These are phyloP conservation scores for Puccinia triticina DNA, from an alignment of 1,284 basidiomycete species.

Conservation along the genomic window DNA sequence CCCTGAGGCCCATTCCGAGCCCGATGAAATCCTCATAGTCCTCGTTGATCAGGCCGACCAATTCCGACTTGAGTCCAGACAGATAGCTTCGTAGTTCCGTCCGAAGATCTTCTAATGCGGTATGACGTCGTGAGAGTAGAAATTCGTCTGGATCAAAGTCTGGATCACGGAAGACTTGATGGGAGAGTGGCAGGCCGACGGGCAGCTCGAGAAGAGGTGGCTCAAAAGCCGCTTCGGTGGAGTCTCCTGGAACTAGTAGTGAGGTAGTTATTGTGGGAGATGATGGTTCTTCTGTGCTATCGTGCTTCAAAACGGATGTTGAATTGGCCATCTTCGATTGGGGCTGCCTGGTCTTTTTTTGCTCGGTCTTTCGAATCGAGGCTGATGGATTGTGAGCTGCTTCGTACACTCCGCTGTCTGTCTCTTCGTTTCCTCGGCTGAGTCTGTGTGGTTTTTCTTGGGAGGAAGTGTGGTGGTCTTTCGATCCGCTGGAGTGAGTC, in stretches of 20 bases:
- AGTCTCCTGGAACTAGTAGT: conserved; percentile 31
- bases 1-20: conserved; percentile 81
- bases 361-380: background rate
- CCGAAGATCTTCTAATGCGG: conserved; percentile 81
- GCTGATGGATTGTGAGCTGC: background rate
- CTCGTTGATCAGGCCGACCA: conserved; percentile 92
- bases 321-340: conserved; percentile 32
- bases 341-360: background rate
- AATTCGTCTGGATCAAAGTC: conserved; percentile 82
- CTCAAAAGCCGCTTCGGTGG: conserved; percentile 16
- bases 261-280: conserved; percentile 7
- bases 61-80: conserved; percentile 79
- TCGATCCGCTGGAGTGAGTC: too few species aligned
- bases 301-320: background rate
- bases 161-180: conserved; percentile 49
- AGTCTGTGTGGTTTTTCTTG: too few species aligned
- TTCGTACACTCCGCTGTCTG: background rate
- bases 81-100: conserved; percentile 84
- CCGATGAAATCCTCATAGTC: conserved; percentile 98
- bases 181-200: conserved; percentile 32
- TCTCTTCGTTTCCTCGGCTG: too few species aligned
- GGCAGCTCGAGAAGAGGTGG: conserved; percentile 13
- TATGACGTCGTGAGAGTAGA: conserved; percentile 80
- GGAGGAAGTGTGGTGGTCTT: too few species aligned
- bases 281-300: background rate